Evolutionary conservation across 2,329 filamentous ascomycete species (phyloP).

Genomic region (Paecilomyces sp.): DNA sequence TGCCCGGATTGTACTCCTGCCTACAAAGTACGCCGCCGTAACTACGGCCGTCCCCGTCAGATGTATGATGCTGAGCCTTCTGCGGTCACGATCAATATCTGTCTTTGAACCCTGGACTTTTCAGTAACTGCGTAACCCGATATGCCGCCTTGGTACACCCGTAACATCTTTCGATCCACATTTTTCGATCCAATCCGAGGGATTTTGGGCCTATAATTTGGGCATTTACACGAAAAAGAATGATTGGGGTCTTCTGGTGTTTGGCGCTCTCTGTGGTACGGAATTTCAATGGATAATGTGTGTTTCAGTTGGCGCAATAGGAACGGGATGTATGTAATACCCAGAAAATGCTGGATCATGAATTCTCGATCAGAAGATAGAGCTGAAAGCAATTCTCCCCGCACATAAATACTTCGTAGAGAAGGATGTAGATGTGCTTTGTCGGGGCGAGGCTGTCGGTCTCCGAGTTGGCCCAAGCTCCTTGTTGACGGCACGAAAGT

Average conservation of each 20-base stretch:
- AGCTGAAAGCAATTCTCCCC: no score
- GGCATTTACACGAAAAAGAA: no score
- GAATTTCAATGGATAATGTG: no score
- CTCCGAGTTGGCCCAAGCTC: slow-evolving; percentile 28
- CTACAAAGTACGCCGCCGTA: not conserved
- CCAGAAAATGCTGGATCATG: no score
- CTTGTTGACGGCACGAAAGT: slow-evolving; percentile 22
- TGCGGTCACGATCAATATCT: not conserved
- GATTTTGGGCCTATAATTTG: no score
- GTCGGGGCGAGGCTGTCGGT: not conserved
- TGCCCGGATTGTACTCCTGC: not conserved
- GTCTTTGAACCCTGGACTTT: not conserved
- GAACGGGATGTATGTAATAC: no score
- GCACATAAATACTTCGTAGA: no score
- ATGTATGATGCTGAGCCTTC: not conserved
- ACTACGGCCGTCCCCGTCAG: not conserved
- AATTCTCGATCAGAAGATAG: no score
- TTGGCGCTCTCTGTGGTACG: no score
- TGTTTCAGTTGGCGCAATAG: no score
- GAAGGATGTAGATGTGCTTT: not conserved
- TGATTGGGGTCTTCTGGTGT: no score
- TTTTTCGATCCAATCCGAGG: not conserved
- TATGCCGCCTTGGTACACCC: not conserved
- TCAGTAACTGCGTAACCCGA: not conserved
- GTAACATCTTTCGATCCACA: not conserved